Conservation (phyloP, 1,284 basidiomycete species). For the Ustilago crameri region DNA sequence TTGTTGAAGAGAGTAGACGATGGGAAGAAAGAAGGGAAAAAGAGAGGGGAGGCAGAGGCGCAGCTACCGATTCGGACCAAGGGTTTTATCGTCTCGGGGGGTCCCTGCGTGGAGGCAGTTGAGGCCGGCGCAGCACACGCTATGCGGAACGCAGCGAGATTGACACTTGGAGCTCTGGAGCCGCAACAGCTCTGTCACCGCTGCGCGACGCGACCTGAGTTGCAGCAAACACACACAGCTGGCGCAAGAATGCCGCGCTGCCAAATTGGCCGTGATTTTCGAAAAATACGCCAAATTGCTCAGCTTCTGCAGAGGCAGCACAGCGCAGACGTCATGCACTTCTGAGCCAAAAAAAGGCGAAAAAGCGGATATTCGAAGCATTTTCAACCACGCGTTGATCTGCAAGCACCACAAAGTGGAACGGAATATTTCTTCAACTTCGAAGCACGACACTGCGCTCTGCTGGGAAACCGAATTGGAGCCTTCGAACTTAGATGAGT, state of each 20-base stretch:
- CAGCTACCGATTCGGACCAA: constrained; percentile 30
- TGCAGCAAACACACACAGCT: background rate
- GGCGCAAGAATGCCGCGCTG: background rate
- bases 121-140: constrained; percentile 5
- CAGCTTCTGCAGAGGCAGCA: constrained; percentile 2
- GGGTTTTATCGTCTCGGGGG: constrained; percentile 43
- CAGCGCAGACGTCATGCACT: constrained; percentile 1
- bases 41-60: constrained; percentile 15
- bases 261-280: constrained; percentile 5
- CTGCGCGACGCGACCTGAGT: constrained; percentile 4
- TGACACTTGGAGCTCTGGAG: constrained; percentile 1
- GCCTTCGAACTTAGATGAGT: constrained; percentile 6
- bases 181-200: background rate
- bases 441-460: background rate
- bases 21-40: constrained; percentile 11
- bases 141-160: background rate
- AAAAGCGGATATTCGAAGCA: background rate
- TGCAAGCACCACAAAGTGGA: constrained; percentile 2
- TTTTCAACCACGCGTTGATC: constrained; percentile 28
- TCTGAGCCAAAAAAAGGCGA: background rate
- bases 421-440: constrained; percentile 12
- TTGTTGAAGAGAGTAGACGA: constrained; percentile 8
- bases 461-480: background rate
- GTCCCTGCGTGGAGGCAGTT: constrained; percentile 6
- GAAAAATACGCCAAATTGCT: background rate